A percentile compares a stretch with the other conserved stretches of the same genome.
Evolutionary conservation across 2,329 filamentous ascomycete species (phyloP).

Genomic region (Coniochaeta sp.): DNA sequence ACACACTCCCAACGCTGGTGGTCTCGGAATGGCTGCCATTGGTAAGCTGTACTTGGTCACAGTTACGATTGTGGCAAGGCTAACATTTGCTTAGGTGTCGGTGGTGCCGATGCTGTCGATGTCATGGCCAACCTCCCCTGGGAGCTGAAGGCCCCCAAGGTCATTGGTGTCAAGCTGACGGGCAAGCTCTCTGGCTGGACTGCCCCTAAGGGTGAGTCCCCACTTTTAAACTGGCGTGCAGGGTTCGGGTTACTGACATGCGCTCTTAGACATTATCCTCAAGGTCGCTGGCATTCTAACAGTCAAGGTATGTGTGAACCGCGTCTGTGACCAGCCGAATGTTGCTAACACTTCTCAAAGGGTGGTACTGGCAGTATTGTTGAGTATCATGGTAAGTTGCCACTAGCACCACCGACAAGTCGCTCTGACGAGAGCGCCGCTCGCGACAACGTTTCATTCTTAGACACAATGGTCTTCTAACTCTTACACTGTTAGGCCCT

Average conservation of each 20-base stretch:
- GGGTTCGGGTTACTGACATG: slow-evolving; percentile 4
- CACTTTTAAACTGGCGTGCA: background rate
- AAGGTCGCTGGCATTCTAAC: slow-evolving; percentile 96
- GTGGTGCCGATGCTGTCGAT: slow-evolving; percentile 72
- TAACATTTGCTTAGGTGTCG: background rate
- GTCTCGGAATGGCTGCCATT: slow-evolving; percentile 3
- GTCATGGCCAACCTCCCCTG: slow-evolving; percentile 96
- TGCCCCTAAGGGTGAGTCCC: slow-evolving; percentile 70
- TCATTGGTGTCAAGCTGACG: slow-evolving; percentile 93
- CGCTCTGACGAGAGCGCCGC: too few relatives aligned
- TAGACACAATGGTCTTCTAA: too few relatives aligned
- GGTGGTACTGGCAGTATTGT: slow-evolving; percentile 91
- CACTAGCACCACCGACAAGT: too few relatives aligned
- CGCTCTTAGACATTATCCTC: slow-evolving; percentile 77
- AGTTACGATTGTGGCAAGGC: background rate
- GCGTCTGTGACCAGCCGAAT: background rate
- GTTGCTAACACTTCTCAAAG: slow-evolving; percentile 39
- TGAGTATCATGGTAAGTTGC: slow-evolving; percentile 59
- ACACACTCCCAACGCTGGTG: slow-evolving; percentile 66
- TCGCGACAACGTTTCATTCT: too few relatives aligned
- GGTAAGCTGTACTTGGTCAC: background rate
- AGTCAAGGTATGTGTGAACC: slow-evolving; percentile 37
- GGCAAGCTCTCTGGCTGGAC: slow-evolving; percentile 88
- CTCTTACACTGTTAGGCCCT: too few relatives aligned
- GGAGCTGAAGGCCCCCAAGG: slow-evolving; percentile 96